A percentile compares a stretch with the other conserved stretches of the same genome.
These are phyloP conservation scores for Coemansia umbellata DNA, from an alignment of 192 early-diverging fungal genomes.

Conservation along the genomic window DNA sequence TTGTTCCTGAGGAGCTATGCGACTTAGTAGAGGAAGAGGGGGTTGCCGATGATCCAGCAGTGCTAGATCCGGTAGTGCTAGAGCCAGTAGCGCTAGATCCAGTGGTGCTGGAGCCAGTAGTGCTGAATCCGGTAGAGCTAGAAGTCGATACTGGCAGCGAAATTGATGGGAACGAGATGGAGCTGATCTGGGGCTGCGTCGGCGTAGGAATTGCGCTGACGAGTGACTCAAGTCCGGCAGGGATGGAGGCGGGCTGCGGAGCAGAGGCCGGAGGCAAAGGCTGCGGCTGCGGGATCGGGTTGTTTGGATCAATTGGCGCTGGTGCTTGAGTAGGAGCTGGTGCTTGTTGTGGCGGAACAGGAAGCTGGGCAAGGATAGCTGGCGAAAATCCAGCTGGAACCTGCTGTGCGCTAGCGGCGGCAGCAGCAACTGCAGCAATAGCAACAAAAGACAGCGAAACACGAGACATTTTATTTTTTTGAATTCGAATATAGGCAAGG, in stretches of 20 bases:
- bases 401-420: constrained; percentile 18
- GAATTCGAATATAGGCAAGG: no score
- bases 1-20: background rate
- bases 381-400: constrained; percentile 31
- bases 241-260: constrained; percentile 42
- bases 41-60: no score
- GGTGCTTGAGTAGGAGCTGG: constrained; percentile 44
- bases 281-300: constrained; percentile 42
- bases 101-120: background rate
- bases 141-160: background rate
- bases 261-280: constrained; percentile 30
- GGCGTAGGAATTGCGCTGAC: constrained; percentile 1
- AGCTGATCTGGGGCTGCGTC: background rate
- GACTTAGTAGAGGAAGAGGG: background rate
- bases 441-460: constrained; percentile 27
- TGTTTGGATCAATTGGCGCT: constrained; percentile 46
- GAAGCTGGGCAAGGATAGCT: constrained; percentile 42
- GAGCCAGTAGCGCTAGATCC: background rate
- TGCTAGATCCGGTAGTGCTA: no score
- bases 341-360: constrained; percentile 41
- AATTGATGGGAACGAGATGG: constrained; percentile 7
- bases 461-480: constrained; percentile 24
- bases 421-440: constrained; percentile 17
- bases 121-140: background rate
- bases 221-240: constrained; percentile 35